Evolutionary conservation across 345 rosid species (phyloP).

Genomic region (Geranium brycei): DNA sequence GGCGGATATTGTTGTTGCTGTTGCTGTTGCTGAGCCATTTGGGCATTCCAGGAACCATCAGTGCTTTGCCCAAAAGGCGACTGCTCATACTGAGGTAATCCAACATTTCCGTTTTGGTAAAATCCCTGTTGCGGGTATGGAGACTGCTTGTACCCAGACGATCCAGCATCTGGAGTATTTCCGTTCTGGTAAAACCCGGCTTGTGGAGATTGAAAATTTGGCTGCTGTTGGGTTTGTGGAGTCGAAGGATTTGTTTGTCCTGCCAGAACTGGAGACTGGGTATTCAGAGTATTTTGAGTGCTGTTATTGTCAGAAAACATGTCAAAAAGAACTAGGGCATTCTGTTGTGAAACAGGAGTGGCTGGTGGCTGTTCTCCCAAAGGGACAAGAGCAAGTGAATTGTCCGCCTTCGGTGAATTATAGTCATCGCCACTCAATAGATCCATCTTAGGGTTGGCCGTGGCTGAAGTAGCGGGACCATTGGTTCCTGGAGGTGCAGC

Average conservation of each 20-base stretch:
- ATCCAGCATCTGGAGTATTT: conserved; percentile 36
- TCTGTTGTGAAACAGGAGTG: conserved; percentile 59
- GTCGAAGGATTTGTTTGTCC: conserved; percentile 36
- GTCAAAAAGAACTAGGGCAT: conserved; percentile 78
- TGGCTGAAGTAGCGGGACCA: conserved; percentile 36
- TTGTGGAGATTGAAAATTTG: conserved; percentile 40
- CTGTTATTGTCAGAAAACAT: conserved; percentile 55
- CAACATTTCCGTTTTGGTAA: background rate
- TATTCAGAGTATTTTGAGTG: conserved; percentile 34
- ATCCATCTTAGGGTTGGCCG: conserved; percentile 61
- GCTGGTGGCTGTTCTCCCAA: conserved; percentile 44
- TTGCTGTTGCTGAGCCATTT: conserved; percentile 34
- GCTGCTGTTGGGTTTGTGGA: conserved; percentile 59
- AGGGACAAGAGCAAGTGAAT: conserved; percentile 75
- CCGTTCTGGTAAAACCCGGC: conserved; percentile 59
- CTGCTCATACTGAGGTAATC: background rate
- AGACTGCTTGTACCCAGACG: conserved; percentile 53
- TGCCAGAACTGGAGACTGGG: conserved; percentile 32
- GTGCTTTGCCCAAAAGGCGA: conserved; percentile 8
- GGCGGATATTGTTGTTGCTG: conserved; percentile 48
- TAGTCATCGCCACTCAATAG: conserved; percentile 90
- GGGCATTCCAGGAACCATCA: conserved; percentile 64
- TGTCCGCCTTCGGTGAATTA: conserved; percentile 46
- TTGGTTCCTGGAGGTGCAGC: conserved; percentile 72
- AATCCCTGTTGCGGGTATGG: conserved; percentile 27